Conservation (phyloP, 2,329 filamentous ascomycete species). For the Fonsecaea nubica region DNA sequence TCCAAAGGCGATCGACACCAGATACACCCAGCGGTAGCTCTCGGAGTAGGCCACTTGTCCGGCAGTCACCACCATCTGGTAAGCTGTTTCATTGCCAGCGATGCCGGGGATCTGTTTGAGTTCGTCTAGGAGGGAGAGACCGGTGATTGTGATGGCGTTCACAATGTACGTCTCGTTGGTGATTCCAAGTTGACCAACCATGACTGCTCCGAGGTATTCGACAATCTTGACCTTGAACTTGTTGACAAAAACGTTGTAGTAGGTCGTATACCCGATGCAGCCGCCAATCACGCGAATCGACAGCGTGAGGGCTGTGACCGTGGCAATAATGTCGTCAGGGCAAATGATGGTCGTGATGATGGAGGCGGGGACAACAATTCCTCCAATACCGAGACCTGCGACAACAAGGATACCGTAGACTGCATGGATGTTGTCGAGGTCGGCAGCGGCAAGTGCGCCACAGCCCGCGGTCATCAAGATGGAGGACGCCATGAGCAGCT, state of each 20-base stretch:
- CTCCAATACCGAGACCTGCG: constrained; percentile 69
- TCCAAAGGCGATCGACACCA: constrained; percentile 68
- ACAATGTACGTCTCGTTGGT: constrained; percentile 55
- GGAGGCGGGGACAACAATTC: constrained; percentile 70
- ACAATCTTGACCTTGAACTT: constrained; percentile 56
- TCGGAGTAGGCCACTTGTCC: constrained; percentile 64
- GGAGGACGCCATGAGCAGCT: constrained; percentile 64
- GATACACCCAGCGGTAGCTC: constrained; percentile 67
- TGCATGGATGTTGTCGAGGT: constrained; percentile 58
- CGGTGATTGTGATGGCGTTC: constrained; percentile 61
- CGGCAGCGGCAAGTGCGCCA: constrained; percentile 60
- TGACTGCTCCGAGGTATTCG: constrained; percentile 58
- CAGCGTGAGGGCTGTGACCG: constrained; percentile 70
- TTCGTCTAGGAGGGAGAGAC: constrained; percentile 60
- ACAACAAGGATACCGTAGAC: constrained; percentile 58
- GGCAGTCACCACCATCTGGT: constrained; percentile 60
- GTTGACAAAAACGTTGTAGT: constrained; percentile 59
- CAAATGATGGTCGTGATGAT: constrained; percentile 74
- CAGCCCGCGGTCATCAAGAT: constrained; percentile 65
- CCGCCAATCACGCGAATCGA: constrained; percentile 73
- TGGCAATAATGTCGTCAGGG: constrained; percentile 72
- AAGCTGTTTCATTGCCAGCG: constrained; percentile 54
- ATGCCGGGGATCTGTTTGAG: constrained; percentile 60
- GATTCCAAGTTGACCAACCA: constrained; percentile 58
- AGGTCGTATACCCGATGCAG: constrained; percentile 66